A percentile compares a stretch with the other conserved stretches of the same genome.
Conservation (phyloP, 108 stramenopile species). For the Cyclotella kingstonii region DNA sequence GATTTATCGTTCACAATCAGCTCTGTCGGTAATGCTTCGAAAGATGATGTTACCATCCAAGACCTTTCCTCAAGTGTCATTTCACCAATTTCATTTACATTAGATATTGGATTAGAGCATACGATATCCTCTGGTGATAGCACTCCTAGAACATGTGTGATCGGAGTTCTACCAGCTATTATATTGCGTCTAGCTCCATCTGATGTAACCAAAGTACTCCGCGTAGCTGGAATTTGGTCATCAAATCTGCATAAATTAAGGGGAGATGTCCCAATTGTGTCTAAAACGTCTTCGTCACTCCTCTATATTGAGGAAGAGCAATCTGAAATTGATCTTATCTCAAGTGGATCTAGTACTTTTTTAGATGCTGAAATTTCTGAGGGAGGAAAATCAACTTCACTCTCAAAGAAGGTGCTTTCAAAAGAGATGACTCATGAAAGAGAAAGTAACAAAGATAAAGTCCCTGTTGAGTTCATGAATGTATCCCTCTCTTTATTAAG, state of each 20-base stretch:
- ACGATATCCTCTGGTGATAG: slow-evolving; percentile 34
- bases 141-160: slow-evolving; percentile 60
- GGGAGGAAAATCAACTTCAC: not conserved
- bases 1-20: slow-evolving; percentile 44
- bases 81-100: slow-evolving; percentile 62
- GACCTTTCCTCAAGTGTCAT: slow-evolving; percentile 63
- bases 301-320: slow-evolving; percentile 25
- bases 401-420: slow-evolving; percentile 21
- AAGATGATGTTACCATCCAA: slow-evolving; percentile 34
- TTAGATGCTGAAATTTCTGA: slow-evolving; percentile 15
- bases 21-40: slow-evolving; percentile 32
- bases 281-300: slow-evolving; percentile 5
- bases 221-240: slow-evolving; percentile 60
- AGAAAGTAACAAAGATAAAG: slow-evolving; percentile 10
- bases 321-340: slow-evolving; percentile 35
- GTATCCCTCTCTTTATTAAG: slow-evolving; percentile 41
- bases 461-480: slow-evolving; percentile 38
- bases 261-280: slow-evolving; percentile 3
- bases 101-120: slow-evolving; percentile 68
- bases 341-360: slow-evolving; percentile 44
- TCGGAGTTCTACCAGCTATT: slow-evolving; percentile 72
- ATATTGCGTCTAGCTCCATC: slow-evolving; percentile 53
- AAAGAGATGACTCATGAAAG: slow-evolving; percentile 18
- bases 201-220: slow-evolving; percentile 54
- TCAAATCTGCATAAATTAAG: slow-evolving; percentile 31